phyloP scores from a whole-genome alignment of 306 rosid species.

The Acacia crassicarpa region DNA sequence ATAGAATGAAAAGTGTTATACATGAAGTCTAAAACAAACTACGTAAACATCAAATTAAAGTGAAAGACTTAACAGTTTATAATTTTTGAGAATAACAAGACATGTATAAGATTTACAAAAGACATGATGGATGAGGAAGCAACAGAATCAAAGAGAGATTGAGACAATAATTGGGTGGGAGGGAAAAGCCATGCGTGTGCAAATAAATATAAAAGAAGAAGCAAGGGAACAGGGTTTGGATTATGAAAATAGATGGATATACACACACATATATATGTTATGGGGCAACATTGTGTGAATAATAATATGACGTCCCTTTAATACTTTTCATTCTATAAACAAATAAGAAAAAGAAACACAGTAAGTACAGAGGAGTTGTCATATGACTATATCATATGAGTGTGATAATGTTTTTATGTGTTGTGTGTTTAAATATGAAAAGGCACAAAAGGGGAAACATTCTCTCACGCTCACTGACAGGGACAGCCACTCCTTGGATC shows the following conservation, averaged over 20 bases:
- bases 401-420: not conserved
- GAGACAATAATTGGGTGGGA: not conserved
- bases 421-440: not conserved
- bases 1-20: not conserved
- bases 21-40: too few relatives aligned
- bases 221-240: not conserved
- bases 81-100: not conserved
- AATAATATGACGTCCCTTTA: not conserved
- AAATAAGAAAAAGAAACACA: not conserved
- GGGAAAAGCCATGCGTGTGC: not conserved
- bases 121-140: not conserved
- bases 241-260: not conserved
- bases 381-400: not conserved
- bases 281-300: not conserved
- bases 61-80: not conserved
- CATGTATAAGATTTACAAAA: not conserved
- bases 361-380: not conserved
- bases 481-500: not conserved
- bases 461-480: constrained; percentile 1
- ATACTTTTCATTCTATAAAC: not conserved
- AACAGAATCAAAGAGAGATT: not conserved
- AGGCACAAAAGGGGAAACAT: not conserved
- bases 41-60: too few relatives aligned
- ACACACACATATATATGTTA: not conserved
- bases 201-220: not conserved